A percentile compares a stretch with the other conserved stretches of the same genome.
These are phyloP conservation scores for Scheffersomyces lignosus DNA, from an alignment of 805 yeast species.

Conservation along the genomic window DNA sequence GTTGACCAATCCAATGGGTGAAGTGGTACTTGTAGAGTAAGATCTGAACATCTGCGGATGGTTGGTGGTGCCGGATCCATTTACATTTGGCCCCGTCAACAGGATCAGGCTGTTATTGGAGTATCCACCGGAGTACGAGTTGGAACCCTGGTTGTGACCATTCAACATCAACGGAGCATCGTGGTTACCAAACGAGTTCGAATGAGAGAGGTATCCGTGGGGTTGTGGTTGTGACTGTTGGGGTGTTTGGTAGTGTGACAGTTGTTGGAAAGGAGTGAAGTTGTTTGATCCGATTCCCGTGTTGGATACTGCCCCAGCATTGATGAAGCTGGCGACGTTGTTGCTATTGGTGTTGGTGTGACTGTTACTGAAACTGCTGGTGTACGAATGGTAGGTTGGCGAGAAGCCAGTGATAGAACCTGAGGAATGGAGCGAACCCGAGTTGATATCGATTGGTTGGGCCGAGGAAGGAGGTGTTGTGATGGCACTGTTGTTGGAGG, in stretches of 20 bases:
- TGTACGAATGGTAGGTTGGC: background rate
- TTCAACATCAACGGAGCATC: no score
- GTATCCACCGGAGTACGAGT: background rate
- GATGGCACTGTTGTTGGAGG: background rate
- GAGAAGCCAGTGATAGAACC: background rate
- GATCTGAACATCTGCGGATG: constrained; percentile 7
- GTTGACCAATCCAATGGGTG: constrained; percentile 10
- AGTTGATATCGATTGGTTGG: constrained; percentile 15
- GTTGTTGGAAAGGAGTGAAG: background rate
- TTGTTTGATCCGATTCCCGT: background rate
- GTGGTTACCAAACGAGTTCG: no score
- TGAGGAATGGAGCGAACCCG: constrained; percentile 1
- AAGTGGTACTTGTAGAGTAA: constrained; percentile 13
- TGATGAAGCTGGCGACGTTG: constrained; percentile 11
- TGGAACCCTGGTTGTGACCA: background rate
- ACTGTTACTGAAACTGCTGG: background rate
- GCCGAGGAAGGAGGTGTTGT: constrained; percentile 7
- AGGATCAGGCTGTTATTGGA: background rate
- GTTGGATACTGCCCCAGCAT: no score
- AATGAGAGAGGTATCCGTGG: background rate
- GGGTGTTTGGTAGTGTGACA: background rate
- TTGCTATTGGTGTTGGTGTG: constrained; percentile 1
- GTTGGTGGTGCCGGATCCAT: background rate
- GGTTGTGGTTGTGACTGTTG: background rate
- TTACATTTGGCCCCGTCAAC: no score